Evolutionary conservation across 176 grass and related monocot species (phyloP).

Genomic region (Pharus latifolius): DNA sequence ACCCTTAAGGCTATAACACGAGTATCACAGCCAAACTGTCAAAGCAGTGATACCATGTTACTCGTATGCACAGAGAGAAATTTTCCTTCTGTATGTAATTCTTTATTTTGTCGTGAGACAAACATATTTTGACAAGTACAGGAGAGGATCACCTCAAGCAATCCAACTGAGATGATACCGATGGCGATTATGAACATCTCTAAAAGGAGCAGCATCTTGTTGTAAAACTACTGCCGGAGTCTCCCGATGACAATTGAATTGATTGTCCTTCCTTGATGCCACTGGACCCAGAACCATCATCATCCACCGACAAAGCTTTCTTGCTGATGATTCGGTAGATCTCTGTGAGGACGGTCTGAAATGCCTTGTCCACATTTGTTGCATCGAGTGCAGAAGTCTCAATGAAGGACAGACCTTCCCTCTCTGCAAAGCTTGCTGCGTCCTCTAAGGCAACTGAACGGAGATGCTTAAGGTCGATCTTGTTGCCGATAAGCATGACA

Average conservation of each 20-base stretch:
- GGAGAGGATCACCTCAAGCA: not conserved
- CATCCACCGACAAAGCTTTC: slow-evolving; percentile 22
- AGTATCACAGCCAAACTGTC: not conserved
- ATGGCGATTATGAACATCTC: not conserved
- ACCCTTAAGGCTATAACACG: not conserved
- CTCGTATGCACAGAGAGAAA: not conserved
- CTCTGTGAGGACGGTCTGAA: slow-evolving; percentile 46
- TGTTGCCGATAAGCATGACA: slow-evolving; percentile 74
- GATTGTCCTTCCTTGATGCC: slow-evolving; percentile 34
- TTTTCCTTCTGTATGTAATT: not conserved
- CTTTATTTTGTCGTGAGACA: not conserved
- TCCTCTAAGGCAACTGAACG: slow-evolving; percentile 40
- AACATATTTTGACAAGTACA: not conserved
- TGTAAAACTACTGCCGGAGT: not conserved
- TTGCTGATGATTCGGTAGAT: slow-evolving; percentile 48
- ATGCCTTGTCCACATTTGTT: slow-evolving; percentile 61
- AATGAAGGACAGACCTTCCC: slow-evolving; percentile 47
- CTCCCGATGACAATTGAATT: slow-evolving; percentile 17
- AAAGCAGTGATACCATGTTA: not conserved
- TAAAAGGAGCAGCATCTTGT: slow-evolving; percentile 56
- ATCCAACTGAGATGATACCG: not conserved
- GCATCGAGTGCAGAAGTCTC: slow-evolving; percentile 86
- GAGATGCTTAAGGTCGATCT: slow-evolving; percentile 58
- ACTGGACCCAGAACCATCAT: not conserved
- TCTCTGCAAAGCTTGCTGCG: slow-evolving; percentile 38